Base-by-base conservation (phyloP, 164 flowering plant species). In the Vitis amurensis region DNA sequence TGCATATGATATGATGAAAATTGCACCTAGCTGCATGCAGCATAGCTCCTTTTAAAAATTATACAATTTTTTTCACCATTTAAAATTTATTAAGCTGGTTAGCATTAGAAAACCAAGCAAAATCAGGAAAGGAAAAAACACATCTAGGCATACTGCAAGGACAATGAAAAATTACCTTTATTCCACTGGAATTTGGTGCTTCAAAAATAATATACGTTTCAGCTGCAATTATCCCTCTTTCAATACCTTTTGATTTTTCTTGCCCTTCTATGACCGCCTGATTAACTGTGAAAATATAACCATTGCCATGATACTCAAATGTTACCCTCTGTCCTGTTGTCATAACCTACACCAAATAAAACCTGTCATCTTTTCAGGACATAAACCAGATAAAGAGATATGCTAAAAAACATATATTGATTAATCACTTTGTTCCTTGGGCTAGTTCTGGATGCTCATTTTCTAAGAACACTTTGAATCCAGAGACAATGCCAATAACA, bases 191-290 rank as follows among this genome's bases (percentile, higher is more conserved):
- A 74, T 81, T 85, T 61, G 92, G 67, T 65, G 97, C 86, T 85
- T 96, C 98, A 86, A 87, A 96, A 15, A 93, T 73, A 74, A 96
- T 64, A 67, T 89, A 96, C 37, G 99, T 93, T 12, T 92, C 98
- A 66, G 66, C 71, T 59, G 91, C 73, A 55, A 93, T 70, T 72
- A 91, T 89, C 74, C 99, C 99, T 70, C 97, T 87, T 69, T 93
- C 95, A 55, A 74, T 59, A 57, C 69, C 75, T 49, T 75, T 77
- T 55, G 95, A 84, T 31, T 70, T 85, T 56, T 87, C 88, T 75
- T 76, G 80, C 23, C 87, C 92, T 78, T 91, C 97, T 4, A 90
- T 74, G 31, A 37, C 78, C 67, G 94, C 92, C 81, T 86, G 89
- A 71, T 63, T 89, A 68, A 96, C 97, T 31, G 97, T 96, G 75